A percentile compares a stretch with the other conserved stretches of the same genome.
Evolutionary conservation across 495 filamentous ascomycete genomes (phyloP).

Genomic region (Neurospora sublineolata): DNA sequence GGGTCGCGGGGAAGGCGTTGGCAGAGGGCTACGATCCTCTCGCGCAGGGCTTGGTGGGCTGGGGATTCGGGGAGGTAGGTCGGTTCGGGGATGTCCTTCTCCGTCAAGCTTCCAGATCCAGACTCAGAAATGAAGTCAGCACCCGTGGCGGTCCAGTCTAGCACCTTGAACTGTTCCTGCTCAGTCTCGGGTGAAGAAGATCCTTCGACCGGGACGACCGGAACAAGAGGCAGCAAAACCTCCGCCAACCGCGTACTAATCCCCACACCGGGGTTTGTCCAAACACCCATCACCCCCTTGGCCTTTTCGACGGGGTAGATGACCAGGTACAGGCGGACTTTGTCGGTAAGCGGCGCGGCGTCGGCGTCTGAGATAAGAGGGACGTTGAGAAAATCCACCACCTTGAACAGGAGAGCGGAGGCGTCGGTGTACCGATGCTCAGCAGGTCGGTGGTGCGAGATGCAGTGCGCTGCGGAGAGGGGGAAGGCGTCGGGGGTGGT

Average conservation of each 20-base stretch:
- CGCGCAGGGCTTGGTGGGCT: conserved; percentile 19
- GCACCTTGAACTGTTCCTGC: conserved; percentile 9
- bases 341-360: not conserved
- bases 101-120: not conserved
- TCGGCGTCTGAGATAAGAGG: not conserved
- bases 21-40: conserved; percentile 25
- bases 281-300: conserved; percentile 22
- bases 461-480: conserved; percentile 10
- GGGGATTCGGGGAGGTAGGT: conserved; percentile 13
- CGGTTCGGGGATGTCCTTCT: conserved; percentile 1
- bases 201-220: not conserved
- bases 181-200: too few species aligned
- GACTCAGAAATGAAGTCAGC: not conserved
- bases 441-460: conserved; percentile 9
- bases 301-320: conserved; percentile 22
- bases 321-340: conserved; percentile 25
- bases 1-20: conserved; percentile 16
- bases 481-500: conserved; percentile 13
- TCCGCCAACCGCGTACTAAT: conserved; percentile 29
- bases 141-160: conserved; percentile 6
- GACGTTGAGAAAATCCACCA: conserved; percentile 15
- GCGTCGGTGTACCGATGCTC: conserved; percentile 27
- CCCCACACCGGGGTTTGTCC: conserved; percentile 29
- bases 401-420: conserved; percentile 15
- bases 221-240: conserved; percentile 15